Evolutionary conservation across 1,284 basidiomycete genomes (phyloP), one percentile per base, ranked within the genome.

Genomic region (Cutaneotrichosporon daszewskae): DNA sequence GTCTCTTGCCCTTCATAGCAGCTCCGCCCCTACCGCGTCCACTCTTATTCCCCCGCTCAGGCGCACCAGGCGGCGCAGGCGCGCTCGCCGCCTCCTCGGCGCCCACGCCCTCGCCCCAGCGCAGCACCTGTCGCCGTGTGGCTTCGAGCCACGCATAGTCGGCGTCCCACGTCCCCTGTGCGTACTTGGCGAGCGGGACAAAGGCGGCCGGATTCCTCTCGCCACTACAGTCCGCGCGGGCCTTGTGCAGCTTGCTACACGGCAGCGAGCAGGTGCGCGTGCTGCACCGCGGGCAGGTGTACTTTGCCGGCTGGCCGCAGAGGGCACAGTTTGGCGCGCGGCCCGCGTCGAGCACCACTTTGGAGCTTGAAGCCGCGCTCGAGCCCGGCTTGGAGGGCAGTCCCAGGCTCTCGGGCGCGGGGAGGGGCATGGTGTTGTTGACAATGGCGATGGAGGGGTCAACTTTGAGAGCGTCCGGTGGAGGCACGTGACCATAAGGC

Each of bases 101-200:
- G 37, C n/a, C 25, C 40, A 89, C 83, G 54, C 84, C 81, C 53
- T 72, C 73, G 0, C 87, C 86, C 80, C 82, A 86, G 17, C 77
- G 78, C 17, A 75, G 74, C 9, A 83, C 79, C 53, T 78, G 80
- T 52, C 88, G 70, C 23, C 84, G 80, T 36, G 87, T 69, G 14
- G 87, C 83, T 67, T 91, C 89, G 47, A 92, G 74, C 63, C 82
- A 90, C 16, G 77, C 76, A 65, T 88, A 91, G 68, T 92, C 88
- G 56, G 81, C 77, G 79, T 87, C 84, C 79, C 91, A 81, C 17
- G 78, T 76, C 11, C 85, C 84, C 76, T 85, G 87, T 3, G 79
- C 77, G 59, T 88, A 91, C 51, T 79, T 62, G 49, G 85, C 87
- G 78, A 89, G 82, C 4, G 83, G 79, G 13, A 90, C 79, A 59